A percentile compares a stretch with the other conserved stretches of the same genome.
phyloP scores from a whole-genome alignment of 1,284 basidiomycete species.

The Phlebopus sp. region DNA sequence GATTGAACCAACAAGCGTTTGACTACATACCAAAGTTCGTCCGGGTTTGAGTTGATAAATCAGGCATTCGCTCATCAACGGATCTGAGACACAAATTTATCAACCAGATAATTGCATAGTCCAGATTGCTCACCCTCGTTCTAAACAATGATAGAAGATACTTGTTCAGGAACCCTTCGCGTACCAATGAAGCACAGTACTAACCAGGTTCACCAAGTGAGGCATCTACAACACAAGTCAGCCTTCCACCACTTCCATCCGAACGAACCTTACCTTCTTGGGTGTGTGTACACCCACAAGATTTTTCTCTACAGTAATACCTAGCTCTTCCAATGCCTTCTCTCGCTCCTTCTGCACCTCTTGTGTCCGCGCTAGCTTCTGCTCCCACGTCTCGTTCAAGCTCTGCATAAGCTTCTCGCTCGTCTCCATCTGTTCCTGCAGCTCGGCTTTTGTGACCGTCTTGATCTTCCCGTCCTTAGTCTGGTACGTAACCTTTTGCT shows the following conservation, averaged over 20 bases:
- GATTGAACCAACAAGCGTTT: constrained; percentile 8
- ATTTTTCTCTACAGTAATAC: constrained; percentile 96
- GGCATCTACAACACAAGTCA: constrained; percentile 63
- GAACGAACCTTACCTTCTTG: constrained; percentile 67
- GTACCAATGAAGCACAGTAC: constrained; percentile 30
- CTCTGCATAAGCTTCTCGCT: constrained; percentile 97
- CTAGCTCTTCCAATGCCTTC: constrained; percentile 94
- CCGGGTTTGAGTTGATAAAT: constrained; percentile 95
- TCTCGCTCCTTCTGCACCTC: constrained; percentile 96
- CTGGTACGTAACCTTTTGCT: constrained; percentile 94
- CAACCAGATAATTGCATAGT: constrained; percentile 8
- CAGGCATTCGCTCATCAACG: constrained; percentile 87
- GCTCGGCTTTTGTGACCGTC: constrained; percentile 94
- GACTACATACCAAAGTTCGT: constrained; percentile 61
- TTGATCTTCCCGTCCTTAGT: constrained; percentile 93
- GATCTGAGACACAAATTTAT: constrained; percentile 50
- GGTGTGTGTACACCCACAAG: constrained; percentile 97
- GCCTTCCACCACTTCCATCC: constrained; percentile 6
- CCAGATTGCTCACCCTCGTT: constrained; percentile 66
- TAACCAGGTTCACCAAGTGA: constrained; percentile 89
- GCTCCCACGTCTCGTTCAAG: constrained; percentile 97
- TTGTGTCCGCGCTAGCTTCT: constrained; percentile 91
- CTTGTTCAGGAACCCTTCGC: constrained; percentile 16
- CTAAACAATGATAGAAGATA: constrained; percentile 36
- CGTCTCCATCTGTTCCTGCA: constrained; percentile 95